phyloP scores from a whole-genome alignment of 345 rosid species.

The Cardiospermum halicacabum region DNA sequence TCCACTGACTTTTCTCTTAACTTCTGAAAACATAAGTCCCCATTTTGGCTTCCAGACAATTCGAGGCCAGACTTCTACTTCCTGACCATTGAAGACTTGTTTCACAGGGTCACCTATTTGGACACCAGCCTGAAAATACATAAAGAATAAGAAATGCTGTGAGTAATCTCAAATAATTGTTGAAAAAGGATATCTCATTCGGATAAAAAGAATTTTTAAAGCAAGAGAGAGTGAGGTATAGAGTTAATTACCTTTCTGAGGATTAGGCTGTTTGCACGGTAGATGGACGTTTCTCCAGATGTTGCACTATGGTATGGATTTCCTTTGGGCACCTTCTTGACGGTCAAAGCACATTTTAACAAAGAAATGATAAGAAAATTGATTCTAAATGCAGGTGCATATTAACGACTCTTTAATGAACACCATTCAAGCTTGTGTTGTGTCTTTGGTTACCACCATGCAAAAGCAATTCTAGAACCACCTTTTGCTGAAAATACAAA shows the following conservation, averaged over 20 bases:
- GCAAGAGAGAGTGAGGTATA: neutral
- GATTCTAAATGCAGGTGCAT: neutral
- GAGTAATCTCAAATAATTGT: neutral
- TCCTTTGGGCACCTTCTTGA: conserved; percentile 77
- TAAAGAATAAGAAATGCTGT: conserved; percentile 9
- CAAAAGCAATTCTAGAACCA: neutral
- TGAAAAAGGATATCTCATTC: neutral
- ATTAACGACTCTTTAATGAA: neutral
- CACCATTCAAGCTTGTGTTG: neutral
- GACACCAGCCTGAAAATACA: conserved; percentile 59
- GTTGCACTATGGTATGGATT: conserved; percentile 96
- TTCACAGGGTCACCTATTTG: conserved; percentile 59
- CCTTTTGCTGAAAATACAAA: neutral
- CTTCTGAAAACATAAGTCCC: conserved; percentile 72
- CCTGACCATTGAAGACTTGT: conserved; percentile 76
- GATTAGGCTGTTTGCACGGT: conserved; percentile 68
- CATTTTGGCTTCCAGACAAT: conserved; percentile 85
- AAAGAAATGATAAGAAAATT: neutral
- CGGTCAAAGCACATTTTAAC: neutral
- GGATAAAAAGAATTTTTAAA: neutral
- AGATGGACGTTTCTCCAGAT: conserved; percentile 91
- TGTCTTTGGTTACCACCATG: neutral
- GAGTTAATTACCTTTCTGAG: conserved; percentile 49
- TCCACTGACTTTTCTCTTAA: conserved; percentile 58
- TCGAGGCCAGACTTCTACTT: conserved; percentile 91